A percentile compares a stretch with the other conserved stretches of the same genome.
Evolutionary conservation across 2,329 filamentous ascomycete genomes (phyloP).

Genomic region (Coniochaeta sp.): DNA sequence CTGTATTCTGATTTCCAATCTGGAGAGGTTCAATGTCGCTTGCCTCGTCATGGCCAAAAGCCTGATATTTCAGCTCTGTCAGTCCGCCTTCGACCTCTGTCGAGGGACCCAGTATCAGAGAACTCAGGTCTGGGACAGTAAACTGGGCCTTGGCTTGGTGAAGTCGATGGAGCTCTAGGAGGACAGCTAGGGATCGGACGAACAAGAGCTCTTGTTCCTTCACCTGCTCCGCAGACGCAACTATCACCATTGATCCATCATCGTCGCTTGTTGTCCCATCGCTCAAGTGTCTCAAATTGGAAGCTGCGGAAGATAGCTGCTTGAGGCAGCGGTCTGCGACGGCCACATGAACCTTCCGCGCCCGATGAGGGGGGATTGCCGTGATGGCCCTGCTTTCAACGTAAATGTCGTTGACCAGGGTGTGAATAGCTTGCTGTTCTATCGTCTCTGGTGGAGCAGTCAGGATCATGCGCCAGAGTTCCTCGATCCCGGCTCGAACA

Average conservation of each 20-base stretch:
- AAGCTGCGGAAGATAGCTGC: slow-evolving; percentile 60
- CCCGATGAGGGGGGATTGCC: slow-evolving; percentile 40
- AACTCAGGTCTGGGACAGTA: slow-evolving; percentile 49
- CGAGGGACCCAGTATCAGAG: slow-evolving; percentile 43
- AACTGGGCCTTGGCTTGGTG: slow-evolving; percentile 56
- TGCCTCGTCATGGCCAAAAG: slow-evolving; percentile 55
- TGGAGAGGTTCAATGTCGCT: slow-evolving; percentile 54
- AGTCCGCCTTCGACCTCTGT: slow-evolving; percentile 53
- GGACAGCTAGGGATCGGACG: slow-evolving; percentile 59
- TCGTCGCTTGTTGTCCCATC: slow-evolving; percentile 30
- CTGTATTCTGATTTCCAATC: slow-evolving; percentile 66
- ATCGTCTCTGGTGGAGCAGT: slow-evolving; percentile 59
- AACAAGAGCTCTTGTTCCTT: slow-evolving; percentile 56
- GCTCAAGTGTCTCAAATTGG: slow-evolving; percentile 42
- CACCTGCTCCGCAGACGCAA: slow-evolving; percentile 38
- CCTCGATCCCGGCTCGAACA: slow-evolving; percentile 51
- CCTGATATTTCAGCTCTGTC: slow-evolving; percentile 66
- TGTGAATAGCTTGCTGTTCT: slow-evolving; percentile 59
- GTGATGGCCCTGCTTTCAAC: slow-evolving; percentile 49
- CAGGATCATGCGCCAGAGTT: slow-evolving; percentile 79
- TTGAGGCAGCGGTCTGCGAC: slow-evolving; percentile 68
- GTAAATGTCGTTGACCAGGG: slow-evolving; percentile 66
- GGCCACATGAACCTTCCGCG: slow-evolving; percentile 56
- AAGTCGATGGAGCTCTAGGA: slow-evolving; percentile 60
- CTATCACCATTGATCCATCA: slow-evolving; percentile 47